Conservation (phyloP, 139 green algal species). For the Chlamydomonas applanata region DNA sequence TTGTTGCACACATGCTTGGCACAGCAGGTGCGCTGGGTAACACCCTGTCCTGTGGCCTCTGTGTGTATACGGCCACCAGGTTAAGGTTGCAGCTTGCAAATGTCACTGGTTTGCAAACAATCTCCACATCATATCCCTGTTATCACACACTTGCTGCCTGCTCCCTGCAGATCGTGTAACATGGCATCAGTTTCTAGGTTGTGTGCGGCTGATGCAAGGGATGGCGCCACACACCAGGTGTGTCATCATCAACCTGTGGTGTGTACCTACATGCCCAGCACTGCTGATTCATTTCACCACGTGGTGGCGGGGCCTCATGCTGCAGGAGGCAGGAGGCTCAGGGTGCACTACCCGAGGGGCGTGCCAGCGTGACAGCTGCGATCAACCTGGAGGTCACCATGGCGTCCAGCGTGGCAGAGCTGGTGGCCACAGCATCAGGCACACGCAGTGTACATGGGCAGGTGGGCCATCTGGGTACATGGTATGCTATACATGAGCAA, state of each 20-base stretch:
- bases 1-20: conserved; percentile 25
- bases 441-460: too few species aligned
- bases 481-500: too few species aligned
- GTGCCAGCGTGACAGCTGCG: not conserved
- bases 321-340: not conserved
- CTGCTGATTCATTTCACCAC: not conserved
- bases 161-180: not conserved
- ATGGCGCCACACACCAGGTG: not conserved
- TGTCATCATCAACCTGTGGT: not conserved
- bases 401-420: conserved; percentile 7
- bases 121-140: not conserved
- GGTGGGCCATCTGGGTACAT: too few species aligned
- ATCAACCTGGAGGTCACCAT: conserved; percentile 9
- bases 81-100: not conserved
- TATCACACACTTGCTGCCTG: not conserved
- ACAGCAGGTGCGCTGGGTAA: not conserved
- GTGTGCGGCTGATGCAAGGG: conserved; percentile 1
- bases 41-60: not conserved
- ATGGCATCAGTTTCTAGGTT: not conserved
- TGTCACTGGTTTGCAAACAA: not conserved
- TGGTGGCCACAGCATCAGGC: conserved; percentile 6
- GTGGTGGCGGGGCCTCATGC: not conserved
- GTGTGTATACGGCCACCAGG: too few species aligned
- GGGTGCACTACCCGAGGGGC: not conserved
- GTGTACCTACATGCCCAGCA: not conserved